Base-by-base conservation (phyloP, 225 moss, liverwort and hornwort genomes). In the Sphagnum tenellum region DNA sequence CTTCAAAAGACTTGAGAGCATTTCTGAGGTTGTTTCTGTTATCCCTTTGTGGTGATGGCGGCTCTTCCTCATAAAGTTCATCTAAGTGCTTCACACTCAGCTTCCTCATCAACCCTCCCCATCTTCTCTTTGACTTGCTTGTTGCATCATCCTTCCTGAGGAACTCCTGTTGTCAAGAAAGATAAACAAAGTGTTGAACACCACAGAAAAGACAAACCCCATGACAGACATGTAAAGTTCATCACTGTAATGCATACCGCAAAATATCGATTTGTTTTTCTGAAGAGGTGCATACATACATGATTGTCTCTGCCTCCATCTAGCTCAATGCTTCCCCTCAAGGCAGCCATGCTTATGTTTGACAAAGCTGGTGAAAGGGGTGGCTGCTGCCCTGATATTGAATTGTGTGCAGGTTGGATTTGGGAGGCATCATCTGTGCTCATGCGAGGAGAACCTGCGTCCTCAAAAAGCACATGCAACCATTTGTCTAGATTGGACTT, bases 401-500 rank as follows among this genome's bases (percentile, higher is more conserved):
- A 29, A 29, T 29, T 29, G 29, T 29, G 29, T 29, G 29, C 29
- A 29, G 29, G 29, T 29, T 29, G 29, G 29, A 29, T 29, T 29
- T 29, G 29, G 60, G 55, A 11, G 29, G 29, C 29, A 46, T 54
- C 58, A 12, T 72, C 76, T 9, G 54, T 76, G 1, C 73, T 67
- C 3, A 76, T 29, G 29, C 29, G 82, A 5, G 82, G 79, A 0
- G 82, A 69, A 69, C 76, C 47, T 56, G 69, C 67, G 4, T 79
- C 72, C 9, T 72, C 80, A 0, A 86, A 66, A 14, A 86, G 67
- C 8, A 74, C 72, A 59, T 86, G 82, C 1, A 86, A 74, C 85
- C 85, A 86, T 49, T 82, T 86, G 74, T 86, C 85, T 49, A 86
- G 13, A 67, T 86, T 86, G 8, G 79, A 86, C 76, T 86, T 86